These are phyloP conservation scores for Aquilaria agallochum DNA, from an alignment of 441 rosid species.

Conservation along the genomic window DNA sequence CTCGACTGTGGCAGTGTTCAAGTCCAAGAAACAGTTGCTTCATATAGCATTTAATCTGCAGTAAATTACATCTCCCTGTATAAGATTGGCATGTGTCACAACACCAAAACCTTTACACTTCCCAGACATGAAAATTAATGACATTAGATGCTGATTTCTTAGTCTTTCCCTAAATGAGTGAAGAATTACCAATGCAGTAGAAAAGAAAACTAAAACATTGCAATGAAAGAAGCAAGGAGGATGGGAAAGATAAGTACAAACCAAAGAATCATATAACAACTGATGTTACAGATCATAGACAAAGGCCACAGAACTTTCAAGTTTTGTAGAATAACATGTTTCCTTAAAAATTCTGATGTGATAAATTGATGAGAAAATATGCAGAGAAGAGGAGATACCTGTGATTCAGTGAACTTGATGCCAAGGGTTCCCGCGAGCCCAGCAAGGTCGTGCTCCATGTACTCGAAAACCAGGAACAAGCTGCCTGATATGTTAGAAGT, in stretches of 20 bases:
- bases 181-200: too few species aligned
- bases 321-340: too few species aligned
- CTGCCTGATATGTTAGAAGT: conserved; percentile 80
- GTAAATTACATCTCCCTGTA: conserved; percentile 2
- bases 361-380: background rate
- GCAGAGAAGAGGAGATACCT: conserved; percentile 38
- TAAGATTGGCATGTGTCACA: background rate
- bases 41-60: conserved; percentile 89
- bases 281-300: too few species aligned
- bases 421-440: conserved; percentile 80
- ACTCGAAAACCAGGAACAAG: conserved; percentile 89
- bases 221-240: too few species aligned
- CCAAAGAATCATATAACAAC: too few species aligned
- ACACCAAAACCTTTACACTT: background rate
- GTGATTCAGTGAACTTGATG: conserved; percentile 68
- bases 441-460: conserved; percentile 96
- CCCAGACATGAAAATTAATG: too few species aligned
- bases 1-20: conserved; percentile 80
- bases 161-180: too few species aligned
- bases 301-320: too few species aligned
- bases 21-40: conserved; percentile 81
- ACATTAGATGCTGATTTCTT: too few species aligned
- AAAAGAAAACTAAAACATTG: too few species aligned
- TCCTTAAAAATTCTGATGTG: too few species aligned
- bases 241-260: too few species aligned